These are phyloP conservation scores for Sclerotinia sclerotiorum DNA, from an alignment of 2,329 filamentous ascomycete species.

Conservation along the genomic window DNA sequence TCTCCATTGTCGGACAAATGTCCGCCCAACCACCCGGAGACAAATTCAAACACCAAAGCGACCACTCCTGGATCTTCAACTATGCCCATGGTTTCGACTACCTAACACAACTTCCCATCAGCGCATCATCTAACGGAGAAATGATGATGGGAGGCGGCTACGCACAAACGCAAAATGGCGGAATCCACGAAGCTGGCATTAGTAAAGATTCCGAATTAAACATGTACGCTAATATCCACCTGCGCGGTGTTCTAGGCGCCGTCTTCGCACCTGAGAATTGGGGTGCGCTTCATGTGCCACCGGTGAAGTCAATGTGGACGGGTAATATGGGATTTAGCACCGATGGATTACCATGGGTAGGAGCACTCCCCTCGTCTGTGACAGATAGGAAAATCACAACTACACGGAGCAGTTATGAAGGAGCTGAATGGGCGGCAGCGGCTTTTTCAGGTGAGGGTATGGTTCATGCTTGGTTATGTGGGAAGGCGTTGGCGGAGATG, in stretches of 20 bases:
- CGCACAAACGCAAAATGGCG: background rate
- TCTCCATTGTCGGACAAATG: conserved; percentile 52
- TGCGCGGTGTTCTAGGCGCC: background rate
- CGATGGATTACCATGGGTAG: conserved; percentile 13
- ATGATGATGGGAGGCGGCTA: conserved; percentile 18
- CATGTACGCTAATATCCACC: conserved; percentile 12
- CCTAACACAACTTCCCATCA: conserved; percentile 11
- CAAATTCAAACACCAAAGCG: conserved; percentile 16
- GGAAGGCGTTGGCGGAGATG: conserved; percentile 47
- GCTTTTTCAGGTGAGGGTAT: conserved; percentile 17
- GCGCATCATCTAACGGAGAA: background rate
- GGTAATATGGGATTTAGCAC: conserved; percentile 19
- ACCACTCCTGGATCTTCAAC: conserved; percentile 21
- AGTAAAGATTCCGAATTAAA: background rate
- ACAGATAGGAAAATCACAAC: background rate
- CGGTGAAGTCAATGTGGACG: conserved; percentile 38
- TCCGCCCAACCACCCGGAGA: conserved; percentile 3
- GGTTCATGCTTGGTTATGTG: conserved; percentile 40
- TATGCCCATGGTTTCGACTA: conserved; percentile 15
- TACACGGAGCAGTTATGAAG: background rate
- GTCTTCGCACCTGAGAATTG: conserved; percentile 42
- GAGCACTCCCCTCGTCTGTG: background rate
- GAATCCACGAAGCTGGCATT: background rate
- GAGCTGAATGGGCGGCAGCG: conserved; percentile 6
- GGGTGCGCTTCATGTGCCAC: conserved; percentile 47